phyloP scores from a whole-genome alignment of 2,329 filamentous ascomycete genomes.

The Alternaria arbusti region DNA sequence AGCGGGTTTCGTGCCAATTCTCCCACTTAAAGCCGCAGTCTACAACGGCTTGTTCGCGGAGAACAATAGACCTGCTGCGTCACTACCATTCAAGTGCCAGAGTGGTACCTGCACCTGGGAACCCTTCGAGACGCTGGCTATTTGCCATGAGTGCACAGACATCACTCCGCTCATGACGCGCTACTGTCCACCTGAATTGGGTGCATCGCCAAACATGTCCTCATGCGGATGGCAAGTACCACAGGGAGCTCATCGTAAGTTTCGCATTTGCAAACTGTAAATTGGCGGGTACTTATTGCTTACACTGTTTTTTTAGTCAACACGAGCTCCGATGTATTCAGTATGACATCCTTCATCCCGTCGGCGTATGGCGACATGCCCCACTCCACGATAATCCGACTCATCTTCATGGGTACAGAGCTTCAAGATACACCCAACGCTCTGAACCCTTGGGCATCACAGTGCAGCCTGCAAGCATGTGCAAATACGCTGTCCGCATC shows the following conservation, averaged over 20 bases:
- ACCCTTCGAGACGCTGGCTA: slow-evolving; percentile 14
- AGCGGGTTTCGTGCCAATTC: slow-evolving; percentile 20
- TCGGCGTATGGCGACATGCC: slow-evolving; percentile 22
- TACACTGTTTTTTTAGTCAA: not conserved
- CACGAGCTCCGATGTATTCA: slow-evolving; percentile 22
- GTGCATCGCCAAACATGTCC: slow-evolving; percentile 8
- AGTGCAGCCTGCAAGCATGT: slow-evolving; percentile 18
- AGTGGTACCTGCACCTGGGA: slow-evolving; percentile 19
- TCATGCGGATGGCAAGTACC: slow-evolving; percentile 19
- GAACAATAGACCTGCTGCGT: slow-evolving; percentile 19
- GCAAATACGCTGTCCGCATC: slow-evolving; percentile 15
- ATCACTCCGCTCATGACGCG: slow-evolving; percentile 15
- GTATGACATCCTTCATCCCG: slow-evolving; percentile 23
- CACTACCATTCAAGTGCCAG: slow-evolving; percentile 15
- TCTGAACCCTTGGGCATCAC: slow-evolving; percentile 17
- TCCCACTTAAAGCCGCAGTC: slow-evolving; percentile 18
- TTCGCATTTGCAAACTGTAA: not conserved
- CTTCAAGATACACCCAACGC: slow-evolving; percentile 8
- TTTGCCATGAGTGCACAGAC: slow-evolving; percentile 19
- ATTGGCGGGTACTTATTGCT: not conserved
- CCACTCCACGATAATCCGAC: slow-evolving; percentile 17
- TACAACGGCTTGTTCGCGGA: slow-evolving; percentile 22
- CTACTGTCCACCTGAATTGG: slow-evolving; percentile 17
- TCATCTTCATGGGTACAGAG: slow-evolving; percentile 23
- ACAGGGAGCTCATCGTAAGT: slow-evolving; percentile 9